Conservation (phyloP, 1,284 basidiomycete genomes). For the Cryptococcus sp. region DNA sequence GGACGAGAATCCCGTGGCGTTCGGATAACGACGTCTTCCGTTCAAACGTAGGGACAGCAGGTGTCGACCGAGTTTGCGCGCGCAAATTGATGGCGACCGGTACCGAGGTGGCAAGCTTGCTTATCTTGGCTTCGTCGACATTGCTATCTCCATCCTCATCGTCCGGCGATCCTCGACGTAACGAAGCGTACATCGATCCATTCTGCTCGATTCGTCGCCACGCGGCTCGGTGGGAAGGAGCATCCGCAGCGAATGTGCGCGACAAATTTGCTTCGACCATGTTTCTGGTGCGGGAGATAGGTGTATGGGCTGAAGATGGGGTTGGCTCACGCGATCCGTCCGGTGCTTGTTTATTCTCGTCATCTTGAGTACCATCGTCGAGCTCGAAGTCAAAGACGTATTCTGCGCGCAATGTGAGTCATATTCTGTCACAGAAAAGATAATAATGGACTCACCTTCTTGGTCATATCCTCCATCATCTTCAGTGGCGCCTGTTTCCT, state of each 20-base stretch:
- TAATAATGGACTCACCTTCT: slow-evolving; percentile 17
- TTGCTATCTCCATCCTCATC: slow-evolving; percentile 27
- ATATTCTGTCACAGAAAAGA: no score
- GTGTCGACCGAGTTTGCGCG: neutral
- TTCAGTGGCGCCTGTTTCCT: slow-evolving; percentile 13
- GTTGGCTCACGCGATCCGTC: neutral
- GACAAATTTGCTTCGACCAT: slow-evolving; percentile 49
- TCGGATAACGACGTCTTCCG: slow-evolving; percentile 50
- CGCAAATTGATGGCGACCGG: slow-evolving; percentile 43
- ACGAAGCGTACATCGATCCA: slow-evolving; percentile 29
- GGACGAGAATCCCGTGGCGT: slow-evolving; percentile 43
- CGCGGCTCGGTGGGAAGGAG: slow-evolving; percentile 50
- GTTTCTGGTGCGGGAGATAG: slow-evolving; percentile 27
- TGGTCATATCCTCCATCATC: slow-evolving; percentile 8
- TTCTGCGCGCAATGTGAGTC: slow-evolving; percentile 24
- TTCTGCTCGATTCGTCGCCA: slow-evolving; percentile 39
- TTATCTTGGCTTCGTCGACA: slow-evolving; percentile 19
- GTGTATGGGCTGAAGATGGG: slow-evolving; percentile 1
- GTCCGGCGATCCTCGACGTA: slow-evolving; percentile 11
- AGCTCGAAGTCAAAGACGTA: slow-evolving; percentile 53
- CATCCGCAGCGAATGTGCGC: slow-evolving; percentile 49
- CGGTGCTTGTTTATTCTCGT: neutral
- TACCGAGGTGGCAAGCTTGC: slow-evolving; percentile 45
- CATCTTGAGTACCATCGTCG: slow-evolving; percentile 26
- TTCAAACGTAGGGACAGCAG: slow-evolving; percentile 28